Percentiles rank a stretch among this genome's conserved stretches.
phyloP scores from a whole-genome alignment of 352 stramenopile genomes.

The Stephanocyclus meneghinianus region DNA sequence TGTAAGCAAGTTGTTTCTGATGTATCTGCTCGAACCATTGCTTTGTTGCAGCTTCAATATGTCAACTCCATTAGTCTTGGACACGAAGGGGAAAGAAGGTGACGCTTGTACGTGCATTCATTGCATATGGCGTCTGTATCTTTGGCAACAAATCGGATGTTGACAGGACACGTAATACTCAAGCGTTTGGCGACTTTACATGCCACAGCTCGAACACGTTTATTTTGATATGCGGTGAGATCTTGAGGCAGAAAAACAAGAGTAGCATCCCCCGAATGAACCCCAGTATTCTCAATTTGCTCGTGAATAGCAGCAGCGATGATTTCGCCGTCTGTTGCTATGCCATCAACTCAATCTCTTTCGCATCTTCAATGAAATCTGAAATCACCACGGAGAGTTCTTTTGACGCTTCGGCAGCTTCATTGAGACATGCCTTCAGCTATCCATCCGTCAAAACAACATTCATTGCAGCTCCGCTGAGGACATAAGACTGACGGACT shows the following conservation, averaged over 20 bases:
- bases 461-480: constrained; percentile 97
- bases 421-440: constrained; percentile 86
- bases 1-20: constrained; percentile 97
- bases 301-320: constrained; percentile 89
- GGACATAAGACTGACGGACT: constrained; percentile 95
- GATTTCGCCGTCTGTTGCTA: constrained; percentile 87
- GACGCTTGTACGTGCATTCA: constrained; percentile 92
- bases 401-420: constrained; percentile 91
- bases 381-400: constrained; percentile 97
- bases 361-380: constrained; percentile 93
- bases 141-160: constrained; percentile 95
- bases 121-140: constrained; percentile 92
- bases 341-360: constrained; percentile 91
- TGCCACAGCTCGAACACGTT: constrained; percentile 83
- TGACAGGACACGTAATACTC: constrained; percentile 94
- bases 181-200: constrained; percentile 91
- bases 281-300: constrained; percentile 92
- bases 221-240: constrained; percentile 80
- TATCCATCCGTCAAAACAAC: constrained; percentile 93
- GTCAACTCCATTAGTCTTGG: constrained; percentile 92
- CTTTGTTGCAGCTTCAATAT: constrained; percentile 95
- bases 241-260: constrained; percentile 88
- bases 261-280: constrained; percentile 90
- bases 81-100: constrained; percentile 93
- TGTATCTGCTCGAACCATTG: constrained; percentile 89